Percentiles rank a stretch among this genome's conserved stretches.
Evolutionary conservation across 805 yeast species (phyloP).

Genomic region (Suhomyces tanzawaensis): DNA sequence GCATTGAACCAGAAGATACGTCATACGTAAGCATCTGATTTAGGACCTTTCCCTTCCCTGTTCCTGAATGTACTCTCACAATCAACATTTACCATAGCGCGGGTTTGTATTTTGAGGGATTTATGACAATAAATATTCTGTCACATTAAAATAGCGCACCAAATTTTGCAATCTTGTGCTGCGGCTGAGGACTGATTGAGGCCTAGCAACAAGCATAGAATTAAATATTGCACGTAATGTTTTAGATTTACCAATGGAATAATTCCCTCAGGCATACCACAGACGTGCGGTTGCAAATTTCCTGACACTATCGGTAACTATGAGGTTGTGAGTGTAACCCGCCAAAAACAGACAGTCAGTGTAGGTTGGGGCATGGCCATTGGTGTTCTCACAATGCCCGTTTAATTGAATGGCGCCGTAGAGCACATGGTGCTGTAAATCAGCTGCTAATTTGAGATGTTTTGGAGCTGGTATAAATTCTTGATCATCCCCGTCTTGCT

Average conservation of each 20-base stretch:
- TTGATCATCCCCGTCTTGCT: too few relatives aligned
- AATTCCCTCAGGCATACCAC: constrained; percentile 6
- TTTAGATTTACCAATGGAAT: constrained; percentile 2
- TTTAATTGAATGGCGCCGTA: not conserved
- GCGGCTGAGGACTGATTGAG: not conserved
- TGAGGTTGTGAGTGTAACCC: not conserved
- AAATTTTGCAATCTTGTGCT: not conserved
- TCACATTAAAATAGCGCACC: not conserved
- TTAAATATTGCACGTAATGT: not conserved
- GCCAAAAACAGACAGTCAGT: too few relatives aligned
- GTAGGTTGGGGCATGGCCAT: not conserved
- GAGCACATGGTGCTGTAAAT: not conserved
- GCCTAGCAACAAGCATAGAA: not conserved
- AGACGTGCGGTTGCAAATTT: too few relatives aligned
- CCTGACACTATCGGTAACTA: too few relatives aligned
- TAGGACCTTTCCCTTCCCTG: not conserved
- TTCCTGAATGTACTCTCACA: not conserved
- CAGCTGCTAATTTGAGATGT: not conserved
- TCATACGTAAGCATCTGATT: too few relatives aligned
- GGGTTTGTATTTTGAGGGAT: not conserved
- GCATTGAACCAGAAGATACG: too few relatives aligned
- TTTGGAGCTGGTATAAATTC: not conserved
- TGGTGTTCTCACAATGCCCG: not conserved
- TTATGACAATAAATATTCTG: not conserved
- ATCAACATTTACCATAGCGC: not conserved